These are phyloP conservation scores for Plasmodium falciparum DNA, from an alignment of 169 alveolate species.

Conservation along the genomic window DNA sequence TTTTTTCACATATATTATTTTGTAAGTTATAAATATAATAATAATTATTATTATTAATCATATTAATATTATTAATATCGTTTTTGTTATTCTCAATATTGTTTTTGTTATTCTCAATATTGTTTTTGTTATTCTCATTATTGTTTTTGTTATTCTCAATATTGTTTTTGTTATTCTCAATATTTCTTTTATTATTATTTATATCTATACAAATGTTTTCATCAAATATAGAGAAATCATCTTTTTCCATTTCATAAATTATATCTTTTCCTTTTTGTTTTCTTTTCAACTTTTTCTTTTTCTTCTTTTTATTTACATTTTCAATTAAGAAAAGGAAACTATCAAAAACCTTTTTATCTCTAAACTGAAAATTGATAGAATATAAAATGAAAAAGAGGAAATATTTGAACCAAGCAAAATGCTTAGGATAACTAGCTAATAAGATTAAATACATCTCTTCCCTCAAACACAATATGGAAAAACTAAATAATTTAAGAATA, in stretches of 20 bases:
- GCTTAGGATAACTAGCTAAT: constrained; percentile 44
- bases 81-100: too few relatives aligned
- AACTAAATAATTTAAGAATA: constrained; percentile 43
- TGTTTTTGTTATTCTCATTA: too few relatives aligned
- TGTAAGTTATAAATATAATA: not conserved
- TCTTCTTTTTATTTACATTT: constrained; percentile 27
- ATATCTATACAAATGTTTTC: not conserved
- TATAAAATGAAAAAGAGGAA: constrained; percentile 60
- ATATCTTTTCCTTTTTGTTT: too few relatives aligned
- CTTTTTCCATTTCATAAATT: too few relatives aligned
- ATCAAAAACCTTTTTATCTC: constrained; percentile 15
- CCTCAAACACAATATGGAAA: constrained; percentile 58
- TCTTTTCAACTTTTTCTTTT: not conserved
- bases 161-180: not conserved
- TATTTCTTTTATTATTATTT: not conserved
- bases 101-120: too few relatives aligned
- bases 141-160: too few relatives aligned
- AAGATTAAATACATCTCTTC: constrained; percentile 52
- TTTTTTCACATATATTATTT: not conserved
- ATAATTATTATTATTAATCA: too few relatives aligned
- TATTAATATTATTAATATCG: too few relatives aligned
- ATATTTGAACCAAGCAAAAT: constrained; percentile 54
- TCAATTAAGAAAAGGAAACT: constrained; percentile 39
- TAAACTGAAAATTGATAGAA: constrained; percentile 65
- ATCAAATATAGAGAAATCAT: too few relatives aligned